Conservation (phyloP, 768 basidiomycete species). For the Rhodotorula babjevae region DNA sequence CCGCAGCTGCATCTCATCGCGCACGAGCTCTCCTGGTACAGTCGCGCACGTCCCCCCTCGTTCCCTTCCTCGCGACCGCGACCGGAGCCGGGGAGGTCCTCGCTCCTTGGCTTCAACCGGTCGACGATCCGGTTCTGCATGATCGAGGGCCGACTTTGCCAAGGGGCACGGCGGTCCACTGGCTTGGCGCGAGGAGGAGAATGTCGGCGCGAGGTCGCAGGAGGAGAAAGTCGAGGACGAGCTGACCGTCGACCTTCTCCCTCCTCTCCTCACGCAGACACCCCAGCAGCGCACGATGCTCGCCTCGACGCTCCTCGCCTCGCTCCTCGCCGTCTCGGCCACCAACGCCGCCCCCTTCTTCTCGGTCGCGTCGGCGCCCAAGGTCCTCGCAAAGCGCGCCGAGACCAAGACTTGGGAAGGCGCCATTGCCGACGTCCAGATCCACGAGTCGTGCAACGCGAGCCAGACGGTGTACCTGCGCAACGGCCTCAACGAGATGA, state of each 20-base stretch:
- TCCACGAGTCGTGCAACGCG: conserved; percentile 29
- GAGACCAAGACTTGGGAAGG: background rate
- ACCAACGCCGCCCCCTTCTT: conserved; percentile 30
- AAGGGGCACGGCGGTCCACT: background rate
- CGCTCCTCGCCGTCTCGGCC: conserved; percentile 11
- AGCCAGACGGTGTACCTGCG: conserved; percentile 24
- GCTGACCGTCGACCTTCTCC: too few species aligned
- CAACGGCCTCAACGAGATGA: conserved; percentile 31
- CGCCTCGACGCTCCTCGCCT: conserved; percentile 4
- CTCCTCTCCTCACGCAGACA: background rate
- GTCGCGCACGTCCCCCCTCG: too few species aligned
- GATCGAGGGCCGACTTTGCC: background rate
- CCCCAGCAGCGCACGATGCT: conserved; percentile 2
- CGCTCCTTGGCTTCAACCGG: too few species aligned
- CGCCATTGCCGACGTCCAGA: conserved; percentile 19
- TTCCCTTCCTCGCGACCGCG: too few species aligned
- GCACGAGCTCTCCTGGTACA: too few species aligned
- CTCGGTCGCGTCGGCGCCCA: background rate
- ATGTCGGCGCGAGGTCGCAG: too few species aligned
- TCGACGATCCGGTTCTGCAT: background rate
- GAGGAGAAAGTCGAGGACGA: background rate
- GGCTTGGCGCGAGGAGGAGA: background rate
- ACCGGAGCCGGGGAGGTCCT: background rate
- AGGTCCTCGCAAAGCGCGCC: conserved; percentile 6
- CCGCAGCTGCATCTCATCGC: too few species aligned